Conservation (phyloP, 1,284 basidiomycete genomes). For the Ustilago curta region DNA sequence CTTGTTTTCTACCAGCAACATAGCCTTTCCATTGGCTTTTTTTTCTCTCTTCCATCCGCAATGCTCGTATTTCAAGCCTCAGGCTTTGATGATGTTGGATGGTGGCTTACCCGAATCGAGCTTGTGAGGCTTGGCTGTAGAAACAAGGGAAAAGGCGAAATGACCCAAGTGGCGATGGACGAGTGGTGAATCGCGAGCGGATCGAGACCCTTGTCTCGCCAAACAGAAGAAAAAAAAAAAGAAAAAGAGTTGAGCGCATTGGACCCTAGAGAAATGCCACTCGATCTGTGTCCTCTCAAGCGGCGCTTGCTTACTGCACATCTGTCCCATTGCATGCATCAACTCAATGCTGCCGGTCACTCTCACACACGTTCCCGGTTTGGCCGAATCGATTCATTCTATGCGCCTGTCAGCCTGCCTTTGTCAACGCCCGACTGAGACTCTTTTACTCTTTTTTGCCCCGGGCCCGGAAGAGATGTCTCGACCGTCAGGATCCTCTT, state of each 20-base stretch:
- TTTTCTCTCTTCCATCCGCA: too few species aligned
- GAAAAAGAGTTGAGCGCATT: too few species aligned
- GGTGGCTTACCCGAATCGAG: not conserved
- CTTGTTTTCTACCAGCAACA: too few species aligned
- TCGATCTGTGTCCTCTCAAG: too few species aligned
- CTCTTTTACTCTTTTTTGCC: too few species aligned
- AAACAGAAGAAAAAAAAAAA: slow-evolving; percentile 1
- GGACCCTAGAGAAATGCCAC: too few species aligned
- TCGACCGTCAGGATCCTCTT: not conserved
- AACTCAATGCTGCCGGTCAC: too few species aligned
- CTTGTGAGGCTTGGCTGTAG: not conserved
- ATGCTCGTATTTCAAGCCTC: not conserved
- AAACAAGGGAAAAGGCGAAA: not conserved
- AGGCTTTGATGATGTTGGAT: not conserved
- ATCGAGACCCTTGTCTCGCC: slow-evolving; percentile 25
- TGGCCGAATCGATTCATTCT: not conserved
- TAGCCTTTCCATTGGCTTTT: too few species aligned
- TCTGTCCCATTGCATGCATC: slow-evolving; percentile 7
- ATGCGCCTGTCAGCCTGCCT: not conserved
- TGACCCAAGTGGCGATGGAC: not conserved
- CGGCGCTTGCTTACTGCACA: not conserved
- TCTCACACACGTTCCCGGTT: too few species aligned
- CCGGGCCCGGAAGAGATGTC: not conserved
- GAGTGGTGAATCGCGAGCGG: not conserved
- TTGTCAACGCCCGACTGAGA: too few species aligned